These are phyloP conservation scores for Abrus pulchellus DNA, from an alignment of 306 rosid species.

Conservation along the genomic window DNA sequence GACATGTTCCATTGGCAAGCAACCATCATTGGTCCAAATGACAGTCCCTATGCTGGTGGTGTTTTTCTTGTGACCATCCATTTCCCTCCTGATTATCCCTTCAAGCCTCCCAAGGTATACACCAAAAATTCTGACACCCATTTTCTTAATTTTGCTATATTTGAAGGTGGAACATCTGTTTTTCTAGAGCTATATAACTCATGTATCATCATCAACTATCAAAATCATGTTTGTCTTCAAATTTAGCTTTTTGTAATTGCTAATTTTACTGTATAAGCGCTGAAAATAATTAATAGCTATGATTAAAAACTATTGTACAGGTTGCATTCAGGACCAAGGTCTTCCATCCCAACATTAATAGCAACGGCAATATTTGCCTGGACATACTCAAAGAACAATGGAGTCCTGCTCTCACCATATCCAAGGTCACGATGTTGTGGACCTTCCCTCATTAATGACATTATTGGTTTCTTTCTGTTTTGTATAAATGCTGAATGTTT, in stretches of 20 bases:
- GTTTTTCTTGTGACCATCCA: constrained; percentile 90
- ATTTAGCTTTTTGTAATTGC: neutral
- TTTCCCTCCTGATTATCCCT: constrained; percentile 96
- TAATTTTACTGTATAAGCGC: neutral
- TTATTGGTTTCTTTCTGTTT: constrained; percentile 25
- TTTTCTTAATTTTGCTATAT: constrained; percentile 25
- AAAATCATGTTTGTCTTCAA: constrained; percentile 1
- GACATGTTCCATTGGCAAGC: constrained; percentile 99
- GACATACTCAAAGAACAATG: constrained; percentile 98
- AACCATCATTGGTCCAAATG: constrained; percentile 94
- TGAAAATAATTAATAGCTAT: constrained; percentile 29
- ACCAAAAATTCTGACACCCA: constrained; percentile 7
- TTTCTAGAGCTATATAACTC: neutral
- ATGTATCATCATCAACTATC: neutral
- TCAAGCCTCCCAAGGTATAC: constrained; percentile 95
- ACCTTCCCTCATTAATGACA: constrained; percentile 16
- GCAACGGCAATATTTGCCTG: constrained; percentile 87
- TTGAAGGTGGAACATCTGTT: constrained; percentile 24
- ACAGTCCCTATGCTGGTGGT: constrained; percentile 96
- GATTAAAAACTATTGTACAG: constrained; percentile 52
- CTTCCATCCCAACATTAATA: constrained; percentile 91
- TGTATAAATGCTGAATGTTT: constrained; percentile 17
- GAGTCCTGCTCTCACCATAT: constrained; percentile 98
- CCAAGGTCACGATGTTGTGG: constrained; percentile 65
- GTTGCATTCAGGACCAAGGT: constrained; percentile 95